Conservation (phyloP, 495 filamentous ascomycete genomes). For the Astrothelium macrocarpum region DNA sequence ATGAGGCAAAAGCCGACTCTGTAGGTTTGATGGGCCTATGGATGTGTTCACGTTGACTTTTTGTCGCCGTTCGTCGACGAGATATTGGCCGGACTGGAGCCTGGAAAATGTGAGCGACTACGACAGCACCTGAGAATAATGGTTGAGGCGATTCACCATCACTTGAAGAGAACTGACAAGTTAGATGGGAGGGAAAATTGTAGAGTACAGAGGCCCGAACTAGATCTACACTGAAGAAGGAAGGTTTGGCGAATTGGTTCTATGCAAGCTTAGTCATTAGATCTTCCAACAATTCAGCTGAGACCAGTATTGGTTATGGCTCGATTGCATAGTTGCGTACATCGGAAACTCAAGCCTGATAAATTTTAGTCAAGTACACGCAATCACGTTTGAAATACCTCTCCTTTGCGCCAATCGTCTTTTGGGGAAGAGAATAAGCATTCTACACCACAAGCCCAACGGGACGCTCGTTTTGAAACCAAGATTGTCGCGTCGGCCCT, state of each 20-base stretch:
- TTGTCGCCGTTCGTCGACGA: not conserved
- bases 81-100: not conserved
- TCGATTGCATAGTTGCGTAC: no score
- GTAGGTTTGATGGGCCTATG: slow-evolving; percentile 4
- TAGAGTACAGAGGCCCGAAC: not conserved
- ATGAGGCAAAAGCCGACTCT: slow-evolving; percentile 20
- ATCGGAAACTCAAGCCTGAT: no score
- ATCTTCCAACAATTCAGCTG: no score
- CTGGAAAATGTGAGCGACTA: not conserved
- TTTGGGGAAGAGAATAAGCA: not conserved
- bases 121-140: not conserved
- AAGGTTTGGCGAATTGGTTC: not conserved
- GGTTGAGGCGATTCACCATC: not conserved
- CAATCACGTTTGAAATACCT: no score
- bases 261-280: no score
- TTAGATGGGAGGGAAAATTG: not conserved
- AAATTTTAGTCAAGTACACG: no score
- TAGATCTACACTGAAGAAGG: no score
- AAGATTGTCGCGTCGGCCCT: not conserved
- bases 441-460: not conserved
- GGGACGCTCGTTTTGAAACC: not conserved
- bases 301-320: no score
- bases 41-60: not conserved
- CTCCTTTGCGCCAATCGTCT: no score
- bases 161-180: not conserved